A percentile compares a stretch with the other conserved stretches of the same genome.
Conservation (phyloP, 2,329 filamentous ascomycete genomes). For the Xylaria sp. region DNA sequence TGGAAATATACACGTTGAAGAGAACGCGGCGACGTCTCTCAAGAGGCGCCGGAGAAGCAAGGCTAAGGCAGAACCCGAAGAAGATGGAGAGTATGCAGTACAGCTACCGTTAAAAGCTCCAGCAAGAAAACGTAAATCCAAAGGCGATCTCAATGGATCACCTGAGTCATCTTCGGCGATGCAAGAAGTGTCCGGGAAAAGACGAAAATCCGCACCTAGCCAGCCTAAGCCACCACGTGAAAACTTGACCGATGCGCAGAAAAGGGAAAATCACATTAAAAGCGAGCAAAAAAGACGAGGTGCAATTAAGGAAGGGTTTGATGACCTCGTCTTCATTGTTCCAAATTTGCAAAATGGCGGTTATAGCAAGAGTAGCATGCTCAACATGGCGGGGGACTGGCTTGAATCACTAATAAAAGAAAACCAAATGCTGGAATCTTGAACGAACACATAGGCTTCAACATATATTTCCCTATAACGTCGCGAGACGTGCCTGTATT, state of each 20-base stretch:
- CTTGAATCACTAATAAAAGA: conserved; percentile 76
- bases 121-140: conserved; percentile 59
- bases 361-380: conserved; percentile 83
- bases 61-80: conserved; percentile 56
- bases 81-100: conserved; percentile 55
- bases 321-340: conserved; percentile 80
- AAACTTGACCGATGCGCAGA: conserved; percentile 89
- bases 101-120: conserved; percentile 47
- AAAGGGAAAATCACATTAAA: conserved; percentile 78
- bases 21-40: conserved; percentile 53
- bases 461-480: background rate
- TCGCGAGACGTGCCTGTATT: conserved; percentile 5
- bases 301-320: conserved; percentile 80
- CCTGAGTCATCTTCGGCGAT: conserved; percentile 50
- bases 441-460: conserved; percentile 1
- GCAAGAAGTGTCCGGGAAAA: conserved; percentile 54
- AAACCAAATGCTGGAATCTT: conserved; percentile 68
- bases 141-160: conserved; percentile 51
- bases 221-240: conserved; percentile 64
- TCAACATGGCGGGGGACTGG: conserved; percentile 80
- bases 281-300: conserved; percentile 68
- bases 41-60: conserved; percentile 67
- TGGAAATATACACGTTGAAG: conserved; percentile 48
- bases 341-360: conserved; percentile 78
- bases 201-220: conserved; percentile 63